Percentiles rank a stretch among this genome's conserved stretches.
Evolutionary conservation across 768 basidiomycete genomes (phyloP).

Genomic region (Lactifluus piperatus): DNA sequence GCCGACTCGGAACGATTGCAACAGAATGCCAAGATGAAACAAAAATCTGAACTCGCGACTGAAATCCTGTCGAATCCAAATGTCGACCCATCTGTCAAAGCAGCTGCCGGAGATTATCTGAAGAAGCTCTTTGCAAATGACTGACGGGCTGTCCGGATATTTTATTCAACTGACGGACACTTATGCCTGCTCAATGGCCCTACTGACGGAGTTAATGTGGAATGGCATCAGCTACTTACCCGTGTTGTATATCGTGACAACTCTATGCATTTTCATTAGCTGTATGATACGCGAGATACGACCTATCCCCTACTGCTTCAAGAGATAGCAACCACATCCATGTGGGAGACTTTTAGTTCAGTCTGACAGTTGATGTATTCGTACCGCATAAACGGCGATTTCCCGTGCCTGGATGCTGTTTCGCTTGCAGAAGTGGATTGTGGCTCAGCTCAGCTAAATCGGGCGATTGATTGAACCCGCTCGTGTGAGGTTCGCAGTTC

Average conservation of each 20-base stretch:
- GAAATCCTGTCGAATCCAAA: conserved; percentile 52
- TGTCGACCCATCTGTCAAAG: conserved; percentile 52
- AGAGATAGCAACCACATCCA: neutral
- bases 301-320: neutral
- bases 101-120: conserved; percentile 62
- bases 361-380: neutral
- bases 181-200: neutral
- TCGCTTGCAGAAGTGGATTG: neutral
- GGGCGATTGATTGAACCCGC: conserved; percentile 3
- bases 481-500: neutral
- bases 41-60: conserved; percentile 59
- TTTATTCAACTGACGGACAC: neutral
- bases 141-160: conserved; percentile 14
- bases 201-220: conserved; percentile 10
- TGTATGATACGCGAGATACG: neutral
- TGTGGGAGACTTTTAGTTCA: neutral
- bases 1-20: conserved; percentile 47
- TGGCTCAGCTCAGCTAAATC: neutral
- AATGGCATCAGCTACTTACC: conserved; percentile 4
- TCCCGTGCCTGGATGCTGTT: conserved; percentile 2
- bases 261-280: conserved; percentile 1
- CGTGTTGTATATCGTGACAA: neutral
- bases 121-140: conserved; percentile 52
- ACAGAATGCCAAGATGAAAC: conserved; percentile 43
- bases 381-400: neutral